Percentiles rank a stretch among this genome's conserved stretches.
Evolutionary conservation across 2,329 filamentous ascomycete genomes (phyloP).

Genomic region (Rhytidhysteron rufulum): DNA sequence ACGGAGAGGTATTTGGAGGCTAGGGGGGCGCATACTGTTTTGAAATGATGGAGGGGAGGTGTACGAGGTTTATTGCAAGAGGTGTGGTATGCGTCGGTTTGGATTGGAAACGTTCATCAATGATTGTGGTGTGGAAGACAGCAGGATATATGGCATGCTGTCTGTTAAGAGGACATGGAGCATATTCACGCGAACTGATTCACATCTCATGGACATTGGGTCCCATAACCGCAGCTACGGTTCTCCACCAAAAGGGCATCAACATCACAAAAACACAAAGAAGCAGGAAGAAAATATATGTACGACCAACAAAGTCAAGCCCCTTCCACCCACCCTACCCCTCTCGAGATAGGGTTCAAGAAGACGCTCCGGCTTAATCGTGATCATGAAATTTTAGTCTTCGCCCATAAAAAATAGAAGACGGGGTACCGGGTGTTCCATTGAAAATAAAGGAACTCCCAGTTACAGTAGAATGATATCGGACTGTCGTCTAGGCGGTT

Average conservation of each 20-base stretch:
- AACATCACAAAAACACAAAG: too few species aligned
- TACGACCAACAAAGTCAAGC: constrained; percentile 95
- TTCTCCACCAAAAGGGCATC: too few species aligned
- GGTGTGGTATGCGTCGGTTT: too few species aligned
- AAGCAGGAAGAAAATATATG: too few species aligned
- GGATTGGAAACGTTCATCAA: too few species aligned
- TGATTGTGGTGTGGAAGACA: too few species aligned
- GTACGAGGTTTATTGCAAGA: too few species aligned
- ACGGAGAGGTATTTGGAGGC: constrained; percentile 87
- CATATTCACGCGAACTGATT: too few species aligned
- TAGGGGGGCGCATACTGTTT: constrained; percentile 83
- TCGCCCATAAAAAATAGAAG: constrained; percentile 69
- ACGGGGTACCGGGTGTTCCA: constrained; percentile 81
- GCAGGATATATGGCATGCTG: too few species aligned
- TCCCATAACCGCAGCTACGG: too few species aligned
- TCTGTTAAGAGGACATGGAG: too few species aligned
- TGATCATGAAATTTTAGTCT: constrained; percentile 65
- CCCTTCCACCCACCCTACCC: constrained; percentile 76
- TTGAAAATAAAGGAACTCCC: constrained; percentile 44
- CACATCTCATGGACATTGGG: too few species aligned
- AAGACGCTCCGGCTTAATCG: constrained; percentile 99
- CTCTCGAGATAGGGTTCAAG: constrained; percentile 79
- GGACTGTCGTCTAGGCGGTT: constrained; percentile 53
- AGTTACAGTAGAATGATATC: constrained; percentile 53
- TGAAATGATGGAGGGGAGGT: constrained; percentile 84